These are phyloP conservation scores for Xylaria sp. DNA, from an alignment of 2,329 filamentous ascomycete genomes.

Conservation along the genomic window DNA sequence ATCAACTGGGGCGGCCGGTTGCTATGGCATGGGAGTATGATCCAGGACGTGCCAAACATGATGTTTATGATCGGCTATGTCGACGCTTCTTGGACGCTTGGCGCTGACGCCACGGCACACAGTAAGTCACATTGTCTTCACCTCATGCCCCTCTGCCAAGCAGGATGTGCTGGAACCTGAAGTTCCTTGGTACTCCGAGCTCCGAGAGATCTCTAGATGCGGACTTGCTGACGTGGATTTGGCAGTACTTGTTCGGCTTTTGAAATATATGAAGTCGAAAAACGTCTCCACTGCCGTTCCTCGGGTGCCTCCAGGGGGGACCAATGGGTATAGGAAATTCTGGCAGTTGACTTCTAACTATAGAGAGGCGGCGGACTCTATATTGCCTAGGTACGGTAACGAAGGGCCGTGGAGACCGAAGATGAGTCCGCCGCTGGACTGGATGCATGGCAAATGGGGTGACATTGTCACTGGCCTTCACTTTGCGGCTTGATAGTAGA, in stretches of 20 bases:
- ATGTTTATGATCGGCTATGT: slow-evolving; percentile 69
- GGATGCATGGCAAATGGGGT: slow-evolving; percentile 30
- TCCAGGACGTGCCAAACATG: slow-evolving; percentile 70
- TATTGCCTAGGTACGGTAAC: slow-evolving; percentile 32
- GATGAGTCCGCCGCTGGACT: slow-evolving; percentile 32
- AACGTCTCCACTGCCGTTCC: slow-evolving; percentile 58
- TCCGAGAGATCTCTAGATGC: background rate
- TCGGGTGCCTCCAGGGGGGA: slow-evolving; percentile 48
- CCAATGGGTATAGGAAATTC: slow-evolving; percentile 25
- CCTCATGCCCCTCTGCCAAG: background rate
- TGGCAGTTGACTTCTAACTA: slow-evolving; percentile 38
- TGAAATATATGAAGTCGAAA: slow-evolving; percentile 60
- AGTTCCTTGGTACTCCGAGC: background rate
- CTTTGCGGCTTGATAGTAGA: slow-evolving; percentile 15
- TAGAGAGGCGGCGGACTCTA: slow-evolving; percentile 10
- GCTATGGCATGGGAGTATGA: slow-evolving; percentile 69
- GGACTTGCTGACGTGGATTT: background rate
- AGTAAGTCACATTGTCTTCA: slow-evolving; percentile 25
- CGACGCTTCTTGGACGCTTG: slow-evolving; percentile 70
- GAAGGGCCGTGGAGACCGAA: slow-evolving; percentile 36
- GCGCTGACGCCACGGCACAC: slow-evolving; percentile 63
- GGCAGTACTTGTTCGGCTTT: slow-evolving; percentile 58
- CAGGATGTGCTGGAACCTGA: background rate
- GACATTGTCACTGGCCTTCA: slow-evolving; percentile 34
- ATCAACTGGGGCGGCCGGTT: slow-evolving; percentile 58